Percentiles rank a stretch among this genome's conserved stretches.
phyloP scores from a whole-genome alignment of 768 basidiomycete genomes.

The Mycena rebaudengoi region DNA sequence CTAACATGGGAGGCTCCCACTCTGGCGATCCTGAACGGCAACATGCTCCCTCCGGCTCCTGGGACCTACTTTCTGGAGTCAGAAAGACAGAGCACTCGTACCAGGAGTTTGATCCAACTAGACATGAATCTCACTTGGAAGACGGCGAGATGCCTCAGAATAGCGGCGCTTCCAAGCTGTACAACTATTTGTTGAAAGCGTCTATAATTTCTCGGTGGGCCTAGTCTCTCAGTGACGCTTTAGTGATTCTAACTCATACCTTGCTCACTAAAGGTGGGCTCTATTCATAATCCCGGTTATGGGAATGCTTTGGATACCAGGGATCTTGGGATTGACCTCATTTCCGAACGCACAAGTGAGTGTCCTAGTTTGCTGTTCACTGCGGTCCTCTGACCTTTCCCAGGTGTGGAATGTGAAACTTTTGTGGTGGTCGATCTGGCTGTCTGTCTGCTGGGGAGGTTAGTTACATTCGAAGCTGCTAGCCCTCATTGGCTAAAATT shows the following conservation, averaged over 20 bases:
- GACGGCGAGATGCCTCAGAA: constrained; percentile 70
- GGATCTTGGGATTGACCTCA: constrained; percentile 67
- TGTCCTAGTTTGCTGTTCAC: constrained; percentile 15
- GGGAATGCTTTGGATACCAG: constrained; percentile 74
- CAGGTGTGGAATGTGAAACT: constrained; percentile 69
- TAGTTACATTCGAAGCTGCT: not conserved
- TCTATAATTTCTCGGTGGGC: too few species aligned
- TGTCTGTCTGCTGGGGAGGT: constrained; percentile 74
- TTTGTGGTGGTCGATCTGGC: constrained; percentile 88
- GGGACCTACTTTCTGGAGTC: constrained; percentile 60
- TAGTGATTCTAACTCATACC: too few species aligned
- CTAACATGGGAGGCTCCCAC: constrained; percentile 4
- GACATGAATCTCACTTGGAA: constrained; percentile 62
- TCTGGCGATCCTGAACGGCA: constrained; percentile 16
- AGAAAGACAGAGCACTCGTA: constrained; percentile 62
- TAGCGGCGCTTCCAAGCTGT: constrained; percentile 66
- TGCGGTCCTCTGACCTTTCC: constrained; percentile 5
- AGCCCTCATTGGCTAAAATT: not conserved
- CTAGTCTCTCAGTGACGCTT: too few species aligned
- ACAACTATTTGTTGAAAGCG: constrained; percentile 77
- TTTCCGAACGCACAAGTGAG: constrained; percentile 60
- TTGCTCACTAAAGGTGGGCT: too few species aligned
- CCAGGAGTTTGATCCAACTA: constrained; percentile 60
- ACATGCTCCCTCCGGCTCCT: constrained; percentile 29
- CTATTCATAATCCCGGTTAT: constrained; percentile 81